Base-by-base conservation (phyloP, 257 asterid genomes). In the Hygrophila difformis region DNA sequence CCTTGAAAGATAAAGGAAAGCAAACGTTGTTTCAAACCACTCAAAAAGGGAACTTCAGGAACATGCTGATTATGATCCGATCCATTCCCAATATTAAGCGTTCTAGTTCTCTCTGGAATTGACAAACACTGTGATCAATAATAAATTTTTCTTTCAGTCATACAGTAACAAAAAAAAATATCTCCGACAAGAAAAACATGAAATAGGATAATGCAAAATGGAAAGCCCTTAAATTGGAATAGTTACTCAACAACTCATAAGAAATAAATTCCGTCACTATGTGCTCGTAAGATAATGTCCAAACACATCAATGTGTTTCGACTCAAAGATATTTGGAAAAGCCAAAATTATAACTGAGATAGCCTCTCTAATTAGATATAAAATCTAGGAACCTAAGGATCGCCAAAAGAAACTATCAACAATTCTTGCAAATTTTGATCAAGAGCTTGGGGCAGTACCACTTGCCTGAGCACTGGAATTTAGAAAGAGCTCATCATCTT, bases 401-500 rank as follows among this genome's bases (percentile, higher is more conserved):
- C n/a, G n/a, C n/a, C n/a, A n/a, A n/a, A n/a, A n/a, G n/a, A n/a
- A n/a, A n/a, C n/a, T n/a, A n/a, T n/a, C n/a, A n/a, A n/a, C 8
- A 42, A 53, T 18, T 18, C 48, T 43, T 50, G 19, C 47, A 46
- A 6, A 45, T 43, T 60, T 42, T 46, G 39, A 38, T 41, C 12
- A 56, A 56, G 61, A 61, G 42, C 53, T 40, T 40, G 63, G 66
- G 61, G 39, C 52, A 60, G 59, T 44, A 49, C 51, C 65, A 75
- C 88, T 74, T 86, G 88, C 96, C 96, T 91, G 93, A 61, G 75
- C 54, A 72, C 59, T 77, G 55, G 94, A 86, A 68, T 64, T 73
- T 55, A 82, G 86, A 64, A 86, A 91, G 47, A 91, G 93, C 66
- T 86, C 99, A 66, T 91, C 99, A 60, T 91, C 97, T 72, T 91